Base-by-base conservation (phyloP, 2,329 filamentous ascomycete genomes). In the Aspergillus fischeri region DNA sequence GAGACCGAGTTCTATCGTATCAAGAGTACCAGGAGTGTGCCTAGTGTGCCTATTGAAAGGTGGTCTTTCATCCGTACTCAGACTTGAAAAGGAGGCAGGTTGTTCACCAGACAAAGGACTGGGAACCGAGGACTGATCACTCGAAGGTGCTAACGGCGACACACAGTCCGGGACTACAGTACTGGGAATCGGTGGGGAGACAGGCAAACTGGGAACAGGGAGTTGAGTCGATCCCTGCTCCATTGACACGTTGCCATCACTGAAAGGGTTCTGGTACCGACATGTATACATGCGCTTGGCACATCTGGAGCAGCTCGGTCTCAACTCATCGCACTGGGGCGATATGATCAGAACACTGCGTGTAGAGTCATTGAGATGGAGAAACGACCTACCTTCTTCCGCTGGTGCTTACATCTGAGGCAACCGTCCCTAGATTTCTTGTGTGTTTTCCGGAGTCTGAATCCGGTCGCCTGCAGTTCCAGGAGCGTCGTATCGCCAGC, bases 361-460 rank as follows among this genome's bases (percentile, higher is more conserved):
- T 20, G 17, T 4, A 3, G 35, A 28, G n/a, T 32, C 11, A 4
- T 24, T 10, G 25, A 27, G 32, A 28, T 42, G 20, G 7, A 47
- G 24, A 10, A 3, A 10, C n/a, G 27, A 11, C 53, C n/a, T 65
- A 72, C 71, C 71, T 73, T 75, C 41, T 73, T 73, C 49, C 72
- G 62, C 49, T 68, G 70, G 42, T 69, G 65, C 53, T 74, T 74
- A 56, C 72, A 74, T 60, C 67, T 65, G 3, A 66, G 56, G 48
- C 72, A 75, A 21, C 73, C 73, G 54, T 67, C 65, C 24, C 71
- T 61, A 2, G 72, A 75, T 59, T 75, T 75, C 49, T 59, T 63
- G 57, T 75, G 73, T 48, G 59, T 51, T 51, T 59, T 60, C 7
- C 67, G 60, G 24, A 63, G 50, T 35, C 60, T 64, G 25, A 58